These are phyloP conservation scores for Pseudogymnoascus sp. DNA, from an alignment of 2,329 filamentous ascomycete genomes.

Conservation along the genomic window DNA sequence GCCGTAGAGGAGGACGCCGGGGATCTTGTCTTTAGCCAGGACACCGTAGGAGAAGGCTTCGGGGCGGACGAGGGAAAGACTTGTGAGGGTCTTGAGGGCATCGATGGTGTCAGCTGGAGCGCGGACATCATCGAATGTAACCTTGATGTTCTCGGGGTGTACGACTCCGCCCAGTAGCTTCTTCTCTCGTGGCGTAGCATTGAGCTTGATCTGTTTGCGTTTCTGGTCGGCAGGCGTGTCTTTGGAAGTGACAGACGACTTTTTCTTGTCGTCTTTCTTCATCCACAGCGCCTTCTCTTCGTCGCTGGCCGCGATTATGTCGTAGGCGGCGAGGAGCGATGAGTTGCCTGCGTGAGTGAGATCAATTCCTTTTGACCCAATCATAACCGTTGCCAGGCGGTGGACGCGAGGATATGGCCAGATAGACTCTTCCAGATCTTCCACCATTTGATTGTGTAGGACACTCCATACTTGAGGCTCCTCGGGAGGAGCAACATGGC, in stretches of 20 bases:
- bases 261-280: constrained; percentile 19
- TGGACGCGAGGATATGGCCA: constrained; percentile 55
- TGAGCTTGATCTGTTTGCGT: constrained; percentile 42
- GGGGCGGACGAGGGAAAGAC: constrained; percentile 74
- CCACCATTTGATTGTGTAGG: constrained; percentile 13
- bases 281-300: constrained; percentile 36
- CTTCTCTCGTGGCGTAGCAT: constrained; percentile 70
- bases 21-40: constrained; percentile 81
- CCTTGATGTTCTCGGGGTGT: constrained; percentile 71
- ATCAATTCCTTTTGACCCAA: constrained; percentile 35
- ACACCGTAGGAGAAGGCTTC: constrained; percentile 97
- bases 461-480: constrained; percentile 21
- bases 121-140: constrained; percentile 82
- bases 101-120: constrained; percentile 75
- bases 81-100: constrained; percentile 80
- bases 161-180: constrained; percentile 75
- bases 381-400: constrained; percentile 43
- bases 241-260: neutral
- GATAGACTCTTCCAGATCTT: constrained; percentile 42
- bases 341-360: constrained; percentile 29
- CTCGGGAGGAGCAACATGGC: constrained; percentile 12
- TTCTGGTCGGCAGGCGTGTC: constrained; percentile 30
- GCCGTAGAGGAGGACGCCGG: constrained; percentile 79
- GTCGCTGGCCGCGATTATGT: constrained; percentile 38
- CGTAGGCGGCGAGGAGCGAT: constrained; percentile 31